These are phyloP conservation scores for Paraconiothyrium sp. DNA, from an alignment of 2,329 filamentous ascomycete genomes.

Conservation along the genomic window DNA sequence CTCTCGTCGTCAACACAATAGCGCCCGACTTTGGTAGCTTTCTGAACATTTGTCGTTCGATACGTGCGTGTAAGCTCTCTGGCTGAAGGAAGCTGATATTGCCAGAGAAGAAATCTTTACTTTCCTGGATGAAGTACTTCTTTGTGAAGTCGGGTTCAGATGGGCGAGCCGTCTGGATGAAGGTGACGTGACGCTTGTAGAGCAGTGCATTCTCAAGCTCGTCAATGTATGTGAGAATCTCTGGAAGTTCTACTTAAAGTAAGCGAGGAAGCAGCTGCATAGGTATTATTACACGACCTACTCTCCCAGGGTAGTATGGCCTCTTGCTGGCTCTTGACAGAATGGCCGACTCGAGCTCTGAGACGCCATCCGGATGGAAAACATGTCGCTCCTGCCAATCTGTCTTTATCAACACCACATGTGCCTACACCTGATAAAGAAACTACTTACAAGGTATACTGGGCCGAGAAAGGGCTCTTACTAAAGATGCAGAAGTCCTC, in stretches of 20 bases:
- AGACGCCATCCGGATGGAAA: conserved; percentile 65
- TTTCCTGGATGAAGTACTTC: conserved; percentile 57
- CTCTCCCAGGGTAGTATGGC: conserved; percentile 62
- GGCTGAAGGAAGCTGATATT: conserved; percentile 37
- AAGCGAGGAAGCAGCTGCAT: conserved; percentile 33
- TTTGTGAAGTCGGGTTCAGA: conserved; percentile 49
- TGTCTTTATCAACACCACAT: conserved; percentile 27
- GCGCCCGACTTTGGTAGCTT: conserved; percentile 55
- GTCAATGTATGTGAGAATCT: conserved; percentile 55
- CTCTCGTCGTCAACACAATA: conserved; percentile 62
- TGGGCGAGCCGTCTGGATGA: conserved; percentile 57
- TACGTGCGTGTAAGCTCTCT: conserved; percentile 57
- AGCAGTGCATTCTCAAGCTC: conserved; percentile 53
- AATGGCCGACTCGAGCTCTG: conserved; percentile 59
- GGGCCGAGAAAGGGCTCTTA: conserved; percentile 54
- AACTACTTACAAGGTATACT: conserved; percentile 57
- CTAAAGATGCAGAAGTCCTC: conserved; percentile 63
- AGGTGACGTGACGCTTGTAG: conserved; percentile 62
- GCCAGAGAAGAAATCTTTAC: conserved; percentile 46
- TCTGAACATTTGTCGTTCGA: conserved; percentile 62
- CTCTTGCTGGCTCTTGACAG: conserved; percentile 58
- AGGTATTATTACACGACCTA: conserved; percentile 54
- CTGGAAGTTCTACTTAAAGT: conserved; percentile 23
- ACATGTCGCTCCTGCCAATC: conserved; percentile 61
- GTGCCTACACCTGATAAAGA: neutral